phyloP scores from a whole-genome alignment of 129 eudicot species.

The Oenanthe sinensis region DNA sequence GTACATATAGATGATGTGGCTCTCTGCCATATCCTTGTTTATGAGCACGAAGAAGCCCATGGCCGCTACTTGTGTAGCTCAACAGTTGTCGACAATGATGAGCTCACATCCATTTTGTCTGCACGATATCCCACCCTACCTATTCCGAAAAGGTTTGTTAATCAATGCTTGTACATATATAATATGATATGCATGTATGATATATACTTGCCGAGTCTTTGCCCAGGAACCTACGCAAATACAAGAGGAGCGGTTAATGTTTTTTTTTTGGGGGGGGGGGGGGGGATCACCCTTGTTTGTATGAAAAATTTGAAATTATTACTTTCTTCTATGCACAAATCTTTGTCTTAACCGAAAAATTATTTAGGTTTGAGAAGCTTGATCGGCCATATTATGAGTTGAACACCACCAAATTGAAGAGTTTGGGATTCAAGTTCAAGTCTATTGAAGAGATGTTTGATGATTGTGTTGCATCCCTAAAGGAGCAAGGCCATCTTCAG shows the following conservation, averaged over 20 bases:
- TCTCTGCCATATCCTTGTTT: slow-evolving; percentile 61
- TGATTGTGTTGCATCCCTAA: slow-evolving; percentile 54
- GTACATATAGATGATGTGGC: slow-evolving; percentile 96
- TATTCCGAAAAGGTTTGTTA: slow-evolving; percentile 58
- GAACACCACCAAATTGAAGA: slow-evolving; percentile 41
- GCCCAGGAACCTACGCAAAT: too few relatives aligned
- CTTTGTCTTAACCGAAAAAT: not conserved
- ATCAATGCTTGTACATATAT: too few relatives aligned
- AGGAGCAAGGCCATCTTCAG: slow-evolving; percentile 63
- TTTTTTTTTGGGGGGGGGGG: too few relatives aligned
- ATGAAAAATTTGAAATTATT: not conserved
- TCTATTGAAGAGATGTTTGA: slow-evolving; percentile 80
- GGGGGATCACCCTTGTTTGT: too few relatives aligned
- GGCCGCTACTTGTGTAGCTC: slow-evolving; percentile 87
- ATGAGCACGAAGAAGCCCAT: slow-evolving; percentile 54
- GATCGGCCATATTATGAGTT: slow-evolving; percentile 68
- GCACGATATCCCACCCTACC: slow-evolving; percentile 61
- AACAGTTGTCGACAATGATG: slow-evolving; percentile 46
- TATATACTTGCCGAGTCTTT: too few relatives aligned
- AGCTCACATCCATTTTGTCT: slow-evolving; percentile 56
- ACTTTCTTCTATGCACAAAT: not conserved
- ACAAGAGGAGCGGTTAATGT: too few relatives aligned
- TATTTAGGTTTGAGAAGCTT: slow-evolving; percentile 54
- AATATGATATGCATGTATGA: too few relatives aligned
- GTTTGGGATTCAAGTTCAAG: slow-evolving; percentile 76